Evolutionary conservation across 177 flowering plant species (phyloP).

Genomic region (Vitis hybrid): DNA sequence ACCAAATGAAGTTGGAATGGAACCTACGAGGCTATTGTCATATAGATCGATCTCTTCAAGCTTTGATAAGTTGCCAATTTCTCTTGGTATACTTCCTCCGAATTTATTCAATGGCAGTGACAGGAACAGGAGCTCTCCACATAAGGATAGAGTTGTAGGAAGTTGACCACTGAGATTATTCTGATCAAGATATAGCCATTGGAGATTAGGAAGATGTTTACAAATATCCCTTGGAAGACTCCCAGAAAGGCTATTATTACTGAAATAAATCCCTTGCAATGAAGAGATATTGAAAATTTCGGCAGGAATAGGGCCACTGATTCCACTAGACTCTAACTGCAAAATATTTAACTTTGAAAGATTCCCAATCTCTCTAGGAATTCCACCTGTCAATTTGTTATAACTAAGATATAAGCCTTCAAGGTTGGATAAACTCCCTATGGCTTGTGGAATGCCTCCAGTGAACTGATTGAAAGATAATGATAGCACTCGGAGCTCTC

Average conservation of each 20-base stretch:
- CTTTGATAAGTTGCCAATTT: too few species aligned
- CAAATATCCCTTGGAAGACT: neutral
- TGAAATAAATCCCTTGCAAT: neutral
- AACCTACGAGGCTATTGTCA: too few species aligned
- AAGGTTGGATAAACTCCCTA: constrained; percentile 12
- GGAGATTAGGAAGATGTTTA: too few species aligned
- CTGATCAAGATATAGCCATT: fast-evolving
- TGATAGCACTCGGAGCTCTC: too few species aligned
- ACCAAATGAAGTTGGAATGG: too few species aligned
- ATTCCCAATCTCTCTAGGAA: constrained; percentile 20
- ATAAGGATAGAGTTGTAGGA: too few species aligned
- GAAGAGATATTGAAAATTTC: constrained; percentile 5
- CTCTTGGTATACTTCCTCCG: too few species aligned
- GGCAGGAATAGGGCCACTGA: constrained; percentile 10
- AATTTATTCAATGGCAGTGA: too few species aligned
- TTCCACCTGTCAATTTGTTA: constrained; percentile 20
- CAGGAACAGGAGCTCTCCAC: too few species aligned
- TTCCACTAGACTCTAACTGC: neutral
- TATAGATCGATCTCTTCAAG: too few species aligned
- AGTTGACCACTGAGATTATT: too few species aligned
- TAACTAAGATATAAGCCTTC: neutral
- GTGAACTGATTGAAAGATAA: too few species aligned
- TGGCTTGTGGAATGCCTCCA: constrained; percentile 16
- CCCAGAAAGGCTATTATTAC: neutral
- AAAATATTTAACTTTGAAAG: constrained; percentile 14